phyloP scores from a whole-genome alignment of 306 rosid species.

The Fagus sylvatica region DNA sequence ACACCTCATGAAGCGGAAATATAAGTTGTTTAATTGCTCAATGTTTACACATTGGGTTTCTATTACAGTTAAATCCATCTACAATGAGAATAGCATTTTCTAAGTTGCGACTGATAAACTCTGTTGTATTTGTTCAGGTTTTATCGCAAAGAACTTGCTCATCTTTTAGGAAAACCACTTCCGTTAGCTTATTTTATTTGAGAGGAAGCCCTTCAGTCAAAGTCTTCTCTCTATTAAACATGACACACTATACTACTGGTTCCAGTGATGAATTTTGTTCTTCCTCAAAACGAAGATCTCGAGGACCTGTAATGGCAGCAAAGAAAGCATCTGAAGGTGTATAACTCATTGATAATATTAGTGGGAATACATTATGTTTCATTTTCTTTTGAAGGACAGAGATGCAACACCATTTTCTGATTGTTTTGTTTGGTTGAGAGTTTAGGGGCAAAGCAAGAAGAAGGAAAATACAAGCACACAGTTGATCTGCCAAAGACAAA shows the following conservation, averaged over 20 bases:
- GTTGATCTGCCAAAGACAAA: constrained; percentile 94
- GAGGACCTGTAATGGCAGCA: constrained; percentile 92
- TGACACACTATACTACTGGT: constrained; percentile 42
- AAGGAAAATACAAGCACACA: constrained; percentile 94
- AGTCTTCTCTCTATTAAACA: constrained; percentile 40
- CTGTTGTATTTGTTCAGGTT: constrained; percentile 46
- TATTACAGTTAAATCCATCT: not conserved
- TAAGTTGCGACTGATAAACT: constrained; percentile 20
- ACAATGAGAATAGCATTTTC: not conserved
- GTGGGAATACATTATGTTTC: constrained; percentile 1
- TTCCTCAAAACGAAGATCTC: constrained; percentile 81
- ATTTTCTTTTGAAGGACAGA: constrained; percentile 1
- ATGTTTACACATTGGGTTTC: not conserved
- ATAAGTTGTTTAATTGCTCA: not conserved
- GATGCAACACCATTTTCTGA: constrained; percentile 12
- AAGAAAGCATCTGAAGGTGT: constrained; percentile 80
- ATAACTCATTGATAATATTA: constrained; percentile 9
- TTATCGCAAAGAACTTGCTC: constrained; percentile 53
- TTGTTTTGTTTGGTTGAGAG: constrained; percentile 31
- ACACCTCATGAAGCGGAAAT: no score
- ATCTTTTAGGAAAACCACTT: constrained; percentile 48
- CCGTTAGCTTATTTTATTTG: constrained; percentile 43
- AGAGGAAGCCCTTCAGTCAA: constrained; percentile 52
- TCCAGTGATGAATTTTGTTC: constrained; percentile 40
- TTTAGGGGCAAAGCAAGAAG: constrained; percentile 74